These are phyloP conservation scores for Hortiboletus campestris DNA, from an alignment of 768 basidiomycete species.

Conservation along the genomic window DNA sequence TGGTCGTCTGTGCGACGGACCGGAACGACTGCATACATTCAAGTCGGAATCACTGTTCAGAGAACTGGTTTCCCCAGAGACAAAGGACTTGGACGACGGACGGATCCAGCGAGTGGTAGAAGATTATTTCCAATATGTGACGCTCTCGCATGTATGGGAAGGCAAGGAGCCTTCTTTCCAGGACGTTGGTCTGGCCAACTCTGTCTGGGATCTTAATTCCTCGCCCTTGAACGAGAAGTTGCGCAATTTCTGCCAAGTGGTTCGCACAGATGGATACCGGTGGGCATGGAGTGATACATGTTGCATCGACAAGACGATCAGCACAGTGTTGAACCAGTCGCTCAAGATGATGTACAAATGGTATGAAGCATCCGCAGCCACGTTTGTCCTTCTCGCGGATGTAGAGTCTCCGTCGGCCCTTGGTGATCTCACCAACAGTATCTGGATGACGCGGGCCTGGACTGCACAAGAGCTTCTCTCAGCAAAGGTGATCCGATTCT, in stretches of 20 bases:
- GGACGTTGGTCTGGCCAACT: slow-evolving; percentile 1
- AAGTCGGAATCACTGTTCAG: not conserved
- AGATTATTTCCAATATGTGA: slow-evolving; percentile 9
- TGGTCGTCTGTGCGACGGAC: not conserved
- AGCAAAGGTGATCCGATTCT: slow-evolving; percentile 10
- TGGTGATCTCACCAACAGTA: not conserved
- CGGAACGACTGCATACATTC: not conserved
- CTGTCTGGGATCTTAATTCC: slow-evolving; percentile 5
- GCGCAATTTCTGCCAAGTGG: slow-evolving; percentile 4
- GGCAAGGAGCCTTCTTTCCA: slow-evolving; percentile 9
- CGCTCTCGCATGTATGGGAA: slow-evolving; percentile 13
- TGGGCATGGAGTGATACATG: slow-evolving; percentile 16
- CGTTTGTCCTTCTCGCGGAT: not conserved
- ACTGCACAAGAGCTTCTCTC: slow-evolving; percentile 19
- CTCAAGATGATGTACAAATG: slow-evolving; percentile 15
- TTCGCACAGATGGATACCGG: slow-evolving; percentile 5
- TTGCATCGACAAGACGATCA: slow-evolving; percentile 12
- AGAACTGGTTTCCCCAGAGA: slow-evolving; percentile 7
- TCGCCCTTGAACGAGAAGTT: slow-evolving; percentile 5
- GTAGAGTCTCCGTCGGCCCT: not conserved
- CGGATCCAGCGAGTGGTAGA: slow-evolving; percentile 1
- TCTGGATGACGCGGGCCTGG: slow-evolving; percentile 17
- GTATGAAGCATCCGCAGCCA: slow-evolving; percentile 9
- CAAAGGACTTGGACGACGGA: not conserved
- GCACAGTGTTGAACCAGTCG: slow-evolving; percentile 3